Base-by-base conservation (phyloP, 768 basidiomycete genomes). In the Mycena capillaripes region DNA sequence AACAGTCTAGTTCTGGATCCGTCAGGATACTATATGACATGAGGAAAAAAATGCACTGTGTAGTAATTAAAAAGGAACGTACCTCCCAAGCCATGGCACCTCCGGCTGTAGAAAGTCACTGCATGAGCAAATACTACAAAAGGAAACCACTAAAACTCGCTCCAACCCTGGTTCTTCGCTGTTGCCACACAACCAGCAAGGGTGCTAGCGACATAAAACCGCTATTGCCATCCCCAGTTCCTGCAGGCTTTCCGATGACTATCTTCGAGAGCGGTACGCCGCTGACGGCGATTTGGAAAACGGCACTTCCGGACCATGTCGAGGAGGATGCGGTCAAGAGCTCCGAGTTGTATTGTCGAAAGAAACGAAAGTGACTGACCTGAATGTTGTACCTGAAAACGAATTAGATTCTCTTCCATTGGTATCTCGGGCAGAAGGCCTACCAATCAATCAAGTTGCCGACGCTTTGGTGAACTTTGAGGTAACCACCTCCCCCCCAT, bases 381-480 rank as follows among this genome's bases (percentile, higher is more conserved):
- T n/a, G n/a, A n/a, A n/a, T n/a, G n/a, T n/a, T n/a, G n/a, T n/a
- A n/a, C n/a, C n/a, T n/a, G n/a, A n/a, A n/a, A n/a, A n/a, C n/a
- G n/a, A n/a, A n/a, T n/a, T n/a, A n/a, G n/a, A n/a, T n/a, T n/a
- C n/a, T n/a, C n/a, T n/a, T n/a, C n/a, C n/a, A n/a, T n/a, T n/a
- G n/a, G n/a, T n/a, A n/a, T n/a, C n/a, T n/a, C n/a, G 89, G 88
- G 82, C 90, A 85, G 57, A 86, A 73, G 69, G 89, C 88, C 77
- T 88, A 91, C 88, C 90, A 93, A 78, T 93, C 92, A 73, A 93
- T 93, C 40, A 87, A 77, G 71, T 77, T 81, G 2, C 91, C 91
- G 6, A 90, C 89, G 6, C 79, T 73, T 57, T 82, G 59, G 78
- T 92, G 84, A 25, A 93, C 87, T 55, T 81, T 83, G 25, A 89